Conservation (phyloP, 768 basidiomycete genomes). For the Tricholoma matsutake region DNA sequence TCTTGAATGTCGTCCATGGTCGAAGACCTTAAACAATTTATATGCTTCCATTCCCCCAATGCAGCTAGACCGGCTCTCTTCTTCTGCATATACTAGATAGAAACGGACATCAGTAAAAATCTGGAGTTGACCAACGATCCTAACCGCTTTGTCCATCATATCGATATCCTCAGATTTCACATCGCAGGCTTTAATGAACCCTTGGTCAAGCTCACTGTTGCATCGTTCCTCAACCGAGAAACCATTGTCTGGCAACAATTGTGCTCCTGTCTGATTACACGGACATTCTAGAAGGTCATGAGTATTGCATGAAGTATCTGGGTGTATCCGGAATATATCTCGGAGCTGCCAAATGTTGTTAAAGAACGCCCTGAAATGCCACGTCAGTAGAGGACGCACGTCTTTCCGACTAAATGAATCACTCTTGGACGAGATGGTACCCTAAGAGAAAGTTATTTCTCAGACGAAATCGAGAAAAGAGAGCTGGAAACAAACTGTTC, state of each 20-base stretch:
- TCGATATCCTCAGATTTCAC: conserved; percentile 43
- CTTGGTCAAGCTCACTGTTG: conserved; percentile 30
- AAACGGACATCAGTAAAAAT: conserved; percentile 8
- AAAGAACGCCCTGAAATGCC: background rate
- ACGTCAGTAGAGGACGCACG: conserved; percentile 39
- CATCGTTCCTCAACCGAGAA: conserved; percentile 24
- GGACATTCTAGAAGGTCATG: conserved; percentile 87
- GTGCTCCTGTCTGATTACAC: conserved; percentile 41
- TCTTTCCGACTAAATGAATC: conserved; percentile 88
- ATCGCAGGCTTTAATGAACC: conserved; percentile 68
- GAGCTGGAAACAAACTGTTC: conserved; percentile 43
- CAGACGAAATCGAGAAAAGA: background rate
- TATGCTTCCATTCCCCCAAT: conserved; percentile 81
- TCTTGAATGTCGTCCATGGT: conserved; percentile 57
- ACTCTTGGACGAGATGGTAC: conserved; percentile 51
- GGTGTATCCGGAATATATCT: conserved; percentile 89
- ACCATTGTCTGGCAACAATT: conserved; percentile 21
- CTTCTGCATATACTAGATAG: conserved; percentile 56
- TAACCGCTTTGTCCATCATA: conserved; percentile 53
- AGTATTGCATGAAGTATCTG: conserved; percentile 79
- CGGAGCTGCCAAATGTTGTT: conserved; percentile 57
- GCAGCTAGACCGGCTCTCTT: conserved; percentile 68
- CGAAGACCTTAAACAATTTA: conserved; percentile 59
- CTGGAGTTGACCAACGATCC: conserved; percentile 10
- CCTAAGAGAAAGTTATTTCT: conserved; percentile 21